phyloP scores from a whole-genome alignment of 305 asterid species.

The Solanum hybrid region DNA sequence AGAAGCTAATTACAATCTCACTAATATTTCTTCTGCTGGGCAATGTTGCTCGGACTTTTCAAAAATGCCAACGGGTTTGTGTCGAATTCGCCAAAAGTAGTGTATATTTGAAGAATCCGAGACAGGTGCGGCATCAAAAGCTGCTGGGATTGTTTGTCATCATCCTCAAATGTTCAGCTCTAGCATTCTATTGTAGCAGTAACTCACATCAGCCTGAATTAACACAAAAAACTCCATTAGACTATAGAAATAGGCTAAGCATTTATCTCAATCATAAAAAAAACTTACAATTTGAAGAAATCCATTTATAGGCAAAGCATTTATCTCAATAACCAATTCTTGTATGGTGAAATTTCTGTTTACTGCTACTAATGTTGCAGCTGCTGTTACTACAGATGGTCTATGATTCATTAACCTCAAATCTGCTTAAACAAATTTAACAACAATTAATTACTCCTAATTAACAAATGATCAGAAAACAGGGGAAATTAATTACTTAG shows the following conservation, averaged over 20 bases:
- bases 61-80: too few species aligned
- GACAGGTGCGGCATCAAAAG: too few species aligned
- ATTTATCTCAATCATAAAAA: conserved; percentile 15
- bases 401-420: conserved; percentile 27
- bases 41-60: too few species aligned
- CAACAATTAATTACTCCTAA: background rate
- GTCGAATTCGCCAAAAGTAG: too few species aligned
- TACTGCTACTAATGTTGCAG: conserved; percentile 52
- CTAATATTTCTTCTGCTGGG: background rate
- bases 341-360: conserved; percentile 32
- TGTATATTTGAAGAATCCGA: too few species aligned
- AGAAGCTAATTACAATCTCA: background rate
- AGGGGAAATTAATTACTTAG: background rate
- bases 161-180: background rate
- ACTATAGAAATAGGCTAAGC: background rate
- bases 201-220: conserved; percentile 44
- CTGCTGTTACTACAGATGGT: conserved; percentile 59
- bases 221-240: background rate
- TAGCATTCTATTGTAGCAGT: conserved; percentile 32
- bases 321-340: conserved; percentile 27
- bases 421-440: conserved; percentile 26
- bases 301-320: conserved; percentile 14
- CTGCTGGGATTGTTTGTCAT: background rate
- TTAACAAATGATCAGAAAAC: background rate
- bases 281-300: conserved; percentile 34